phyloP scores from a whole-genome alignment of 768 basidiomycete species.

The Termitomyces sp. region DNA sequence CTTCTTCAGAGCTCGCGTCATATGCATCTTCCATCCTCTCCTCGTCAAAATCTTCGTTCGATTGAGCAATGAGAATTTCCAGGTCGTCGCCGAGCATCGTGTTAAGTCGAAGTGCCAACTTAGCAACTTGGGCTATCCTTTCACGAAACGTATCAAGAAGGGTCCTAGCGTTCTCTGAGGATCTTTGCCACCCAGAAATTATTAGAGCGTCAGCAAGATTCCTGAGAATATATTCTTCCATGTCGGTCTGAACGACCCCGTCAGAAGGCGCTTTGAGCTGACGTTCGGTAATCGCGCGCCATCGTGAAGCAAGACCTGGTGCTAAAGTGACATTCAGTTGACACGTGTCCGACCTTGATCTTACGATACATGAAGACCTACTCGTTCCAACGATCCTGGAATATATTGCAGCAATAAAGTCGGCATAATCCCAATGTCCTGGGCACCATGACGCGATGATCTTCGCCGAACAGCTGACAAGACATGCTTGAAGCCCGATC shows the following conservation, averaged over 20 bases:
- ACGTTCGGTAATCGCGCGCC: slow-evolving; percentile 22
- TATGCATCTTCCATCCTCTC: background rate
- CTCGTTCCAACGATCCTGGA: slow-evolving; percentile 31
- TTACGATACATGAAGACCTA: slow-evolving; percentile 11
- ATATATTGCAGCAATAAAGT: slow-evolving; percentile 30
- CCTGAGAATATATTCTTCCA: slow-evolving; percentile 5
- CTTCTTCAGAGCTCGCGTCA: background rate
- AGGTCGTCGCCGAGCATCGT: background rate
- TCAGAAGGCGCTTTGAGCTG: slow-evolving; percentile 17
- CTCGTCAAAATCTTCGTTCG: background rate
- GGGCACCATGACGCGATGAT: slow-evolving; percentile 39
- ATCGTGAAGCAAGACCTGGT: slow-evolving; percentile 15
- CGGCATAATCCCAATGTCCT: slow-evolving; percentile 34
- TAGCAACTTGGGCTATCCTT: background rate
- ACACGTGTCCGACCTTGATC: background rate
- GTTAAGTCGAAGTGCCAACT: background rate
- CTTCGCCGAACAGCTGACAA: slow-evolving; percentile 30
- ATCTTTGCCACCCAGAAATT: background rate
- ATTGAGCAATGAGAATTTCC: background rate
- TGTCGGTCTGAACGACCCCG: slow-evolving; percentile 12
- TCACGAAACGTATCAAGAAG: background rate
- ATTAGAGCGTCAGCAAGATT: background rate
- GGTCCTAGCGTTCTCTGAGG: background rate
- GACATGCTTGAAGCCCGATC: slow-evolving; percentile 20
- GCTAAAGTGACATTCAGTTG: slow-evolving; percentile 7